Conservation (phyloP, 2,329 filamentous ascomycete species). For the Colletotrichum chlorophyti region DNA sequence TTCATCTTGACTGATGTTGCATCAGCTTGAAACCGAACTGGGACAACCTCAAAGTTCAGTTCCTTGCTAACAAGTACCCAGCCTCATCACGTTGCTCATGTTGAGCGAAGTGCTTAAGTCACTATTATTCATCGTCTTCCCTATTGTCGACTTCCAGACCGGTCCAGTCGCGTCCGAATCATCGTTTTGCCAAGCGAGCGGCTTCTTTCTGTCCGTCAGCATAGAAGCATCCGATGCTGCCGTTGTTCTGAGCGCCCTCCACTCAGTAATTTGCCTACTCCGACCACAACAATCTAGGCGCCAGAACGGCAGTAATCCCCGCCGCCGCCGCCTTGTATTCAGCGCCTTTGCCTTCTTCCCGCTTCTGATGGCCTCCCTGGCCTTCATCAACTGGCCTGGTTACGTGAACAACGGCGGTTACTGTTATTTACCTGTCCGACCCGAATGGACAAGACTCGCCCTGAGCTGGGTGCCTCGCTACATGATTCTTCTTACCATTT, state of each 20-base stretch:
- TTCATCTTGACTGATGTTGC: conserved; percentile 14
- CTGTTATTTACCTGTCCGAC: conserved; percentile 72
- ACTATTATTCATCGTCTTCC: conserved; percentile 71
- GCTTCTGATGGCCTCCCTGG: conserved; percentile 63
- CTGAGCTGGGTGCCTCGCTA: conserved; percentile 79
- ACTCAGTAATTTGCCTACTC: conserved; percentile 76
- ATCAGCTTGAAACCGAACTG: no score
- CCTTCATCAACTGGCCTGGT: conserved; percentile 64
- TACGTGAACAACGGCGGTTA: conserved; percentile 71
- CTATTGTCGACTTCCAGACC: conserved; percentile 61
- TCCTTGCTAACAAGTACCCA: conserved; percentile 42
- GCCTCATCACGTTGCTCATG: conserved; percentile 77
- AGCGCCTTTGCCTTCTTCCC: conserved; percentile 66
- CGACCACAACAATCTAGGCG: conserved; percentile 54
- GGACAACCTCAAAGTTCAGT: no score
- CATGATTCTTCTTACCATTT: conserved; percentile 68
- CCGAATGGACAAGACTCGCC: conserved; percentile 72
- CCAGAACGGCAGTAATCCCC: conserved; percentile 71
- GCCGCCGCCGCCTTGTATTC: conserved; percentile 68
- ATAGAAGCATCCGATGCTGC: conserved; percentile 75
- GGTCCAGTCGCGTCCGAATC: conserved; percentile 58
- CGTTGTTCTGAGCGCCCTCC: conserved; percentile 77
- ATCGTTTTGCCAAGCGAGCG: conserved; percentile 70
- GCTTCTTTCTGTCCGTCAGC: conserved; percentile 71
- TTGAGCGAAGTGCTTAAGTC: conserved; percentile 76